These are phyloP conservation scores for Diaporthe nobilis DNA, from an alignment of 2,329 filamentous ascomycete genomes.

Conservation along the genomic window DNA sequence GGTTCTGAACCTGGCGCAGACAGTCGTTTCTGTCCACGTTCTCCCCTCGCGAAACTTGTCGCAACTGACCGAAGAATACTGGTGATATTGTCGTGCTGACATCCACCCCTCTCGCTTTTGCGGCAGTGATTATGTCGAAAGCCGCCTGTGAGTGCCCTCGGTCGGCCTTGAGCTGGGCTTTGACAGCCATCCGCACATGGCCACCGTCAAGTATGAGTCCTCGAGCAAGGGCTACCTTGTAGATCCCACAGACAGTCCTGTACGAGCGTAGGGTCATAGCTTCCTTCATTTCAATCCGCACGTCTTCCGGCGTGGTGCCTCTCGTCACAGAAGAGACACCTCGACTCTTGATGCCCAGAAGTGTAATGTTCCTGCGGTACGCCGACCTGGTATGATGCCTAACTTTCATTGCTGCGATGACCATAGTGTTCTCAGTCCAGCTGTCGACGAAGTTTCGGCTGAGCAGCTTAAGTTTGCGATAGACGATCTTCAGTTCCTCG, in stretches of 20 bases:
- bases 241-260: slow-evolving; percentile 49
- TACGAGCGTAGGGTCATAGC: slow-evolving; percentile 33
- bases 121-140: slow-evolving; percentile 55
- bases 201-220: slow-evolving; percentile 56
- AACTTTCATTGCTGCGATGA: slow-evolving; percentile 29
- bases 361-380: slow-evolving; percentile 30
- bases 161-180: slow-evolving; percentile 55
- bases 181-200: slow-evolving; percentile 64
- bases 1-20: slow-evolving; percentile 43
- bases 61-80: slow-evolving; percentile 56
- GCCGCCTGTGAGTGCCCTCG: slow-evolving; percentile 51
- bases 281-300: slow-evolving; percentile 38
- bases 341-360: slow-evolving; percentile 25
- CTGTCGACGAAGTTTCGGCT: slow-evolving; percentile 52
- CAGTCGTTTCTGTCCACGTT: slow-evolving; percentile 43
- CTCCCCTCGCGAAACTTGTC: slow-evolving; percentile 48
- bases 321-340: slow-evolving; percentile 11
- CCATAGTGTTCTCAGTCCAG: slow-evolving; percentile 52
- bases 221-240: slow-evolving; percentile 52
- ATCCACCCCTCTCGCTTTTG: slow-evolving; percentile 58
- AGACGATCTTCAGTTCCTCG: slow-evolving; percentile 52
- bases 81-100: slow-evolving; percentile 57
- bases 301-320: slow-evolving; percentile 9
- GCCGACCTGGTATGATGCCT: slow-evolving; percentile 19
- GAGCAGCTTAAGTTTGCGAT: slow-evolving; percentile 51